Conservation (phyloP, 2,329 filamentous ascomycete species). For the Colletotrichum sp. region DNA sequence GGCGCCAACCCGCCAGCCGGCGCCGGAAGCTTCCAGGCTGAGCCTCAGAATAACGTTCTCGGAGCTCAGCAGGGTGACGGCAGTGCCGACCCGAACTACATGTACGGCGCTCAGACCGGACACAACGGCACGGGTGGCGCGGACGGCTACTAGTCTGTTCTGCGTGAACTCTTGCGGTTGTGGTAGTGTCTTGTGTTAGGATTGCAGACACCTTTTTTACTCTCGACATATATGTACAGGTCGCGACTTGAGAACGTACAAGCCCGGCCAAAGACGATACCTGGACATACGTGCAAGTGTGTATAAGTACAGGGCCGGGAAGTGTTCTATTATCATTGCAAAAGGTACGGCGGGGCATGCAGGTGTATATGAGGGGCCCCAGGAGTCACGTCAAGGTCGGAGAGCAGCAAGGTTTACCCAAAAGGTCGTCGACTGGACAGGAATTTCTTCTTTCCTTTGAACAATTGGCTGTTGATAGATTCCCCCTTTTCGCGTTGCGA, state of each 20-base stretch:
- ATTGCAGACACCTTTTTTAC: background rate
- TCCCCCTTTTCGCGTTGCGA: constrained; percentile 12
- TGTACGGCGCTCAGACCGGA: constrained; percentile 58
- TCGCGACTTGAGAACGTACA: constrained; percentile 12
- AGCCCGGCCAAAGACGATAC: constrained; percentile 22
- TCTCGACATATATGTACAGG: constrained; percentile 13
- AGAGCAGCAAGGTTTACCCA: constrained; percentile 3
- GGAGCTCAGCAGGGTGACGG: constrained; percentile 48
- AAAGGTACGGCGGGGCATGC: constrained; percentile 1
- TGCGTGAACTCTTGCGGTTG: background rate
- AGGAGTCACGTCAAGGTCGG: constrained; percentile 16
- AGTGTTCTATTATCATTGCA: background rate
- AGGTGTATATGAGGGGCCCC: constrained; percentile 22
- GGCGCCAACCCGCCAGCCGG: constrained; percentile 46
- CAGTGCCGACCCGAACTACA: constrained; percentile 48
- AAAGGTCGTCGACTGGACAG: constrained; percentile 12
- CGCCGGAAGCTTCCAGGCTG: constrained; percentile 49
- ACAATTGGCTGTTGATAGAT: constrained; percentile 15
- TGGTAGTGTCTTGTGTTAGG: background rate
- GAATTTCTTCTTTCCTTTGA: constrained; percentile 5
- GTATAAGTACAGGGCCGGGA: constrained; percentile 35
- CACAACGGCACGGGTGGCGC: constrained; percentile 63
- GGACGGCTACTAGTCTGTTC: constrained; percentile 54
- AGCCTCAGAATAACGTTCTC: constrained; percentile 41
- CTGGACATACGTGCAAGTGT: constrained; percentile 29